phyloP scores from a whole-genome alignment of 2,329 filamentous ascomycete species.

The Gremmenia infestans region DNA sequence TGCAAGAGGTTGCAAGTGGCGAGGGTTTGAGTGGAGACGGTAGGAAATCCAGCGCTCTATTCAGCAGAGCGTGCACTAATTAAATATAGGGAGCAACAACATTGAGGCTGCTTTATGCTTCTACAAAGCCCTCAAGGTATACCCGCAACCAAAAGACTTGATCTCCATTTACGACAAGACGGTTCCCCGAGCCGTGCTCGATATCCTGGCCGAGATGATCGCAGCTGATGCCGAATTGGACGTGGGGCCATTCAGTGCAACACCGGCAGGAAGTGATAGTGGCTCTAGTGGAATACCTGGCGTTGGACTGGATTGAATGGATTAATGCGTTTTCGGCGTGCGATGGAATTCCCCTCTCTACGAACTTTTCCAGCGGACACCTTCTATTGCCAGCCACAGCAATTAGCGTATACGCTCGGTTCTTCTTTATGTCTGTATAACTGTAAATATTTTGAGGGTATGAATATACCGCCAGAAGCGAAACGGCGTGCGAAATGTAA shows the following conservation, averaged over 20 bases:
- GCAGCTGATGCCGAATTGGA: slow-evolving; percentile 76
- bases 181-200: slow-evolving; percentile 69
- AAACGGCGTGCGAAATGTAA: slow-evolving; percentile 15
- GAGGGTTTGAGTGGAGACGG: slow-evolving; percentile 79
- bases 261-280: slow-evolving; percentile 26
- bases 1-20: slow-evolving; percentile 87
- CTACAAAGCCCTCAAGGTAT: slow-evolving; percentile 98
- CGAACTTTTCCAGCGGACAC: slow-evolving; percentile 3
- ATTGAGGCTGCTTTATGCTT: slow-evolving; percentile 90
- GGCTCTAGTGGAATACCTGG: slow-evolving; percentile 17
- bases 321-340: neutral
- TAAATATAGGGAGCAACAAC: slow-evolving; percentile 53
- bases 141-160: slow-evolving; percentile 86
- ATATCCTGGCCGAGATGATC: slow-evolving; percentile 97
- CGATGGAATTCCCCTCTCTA: slow-evolving; percentile 11
- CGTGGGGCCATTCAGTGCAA: slow-evolving; percentile 40
- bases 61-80: slow-evolving; percentile 1
- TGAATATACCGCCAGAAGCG: slow-evolving; percentile 10
- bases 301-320: slow-evolving; percentile 29
- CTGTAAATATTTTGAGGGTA: slow-evolving; percentile 27
- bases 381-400: slow-evolving; percentile 17
- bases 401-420: slow-evolving; percentile 19
- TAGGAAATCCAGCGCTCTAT: slow-evolving; percentile 39
- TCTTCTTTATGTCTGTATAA: slow-evolving; percentile 26
- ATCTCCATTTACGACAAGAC: slow-evolving; percentile 99